phyloP scores from a whole-genome alignment of 2,329 filamentous ascomycete species.

The Zalaria sp. region DNA sequence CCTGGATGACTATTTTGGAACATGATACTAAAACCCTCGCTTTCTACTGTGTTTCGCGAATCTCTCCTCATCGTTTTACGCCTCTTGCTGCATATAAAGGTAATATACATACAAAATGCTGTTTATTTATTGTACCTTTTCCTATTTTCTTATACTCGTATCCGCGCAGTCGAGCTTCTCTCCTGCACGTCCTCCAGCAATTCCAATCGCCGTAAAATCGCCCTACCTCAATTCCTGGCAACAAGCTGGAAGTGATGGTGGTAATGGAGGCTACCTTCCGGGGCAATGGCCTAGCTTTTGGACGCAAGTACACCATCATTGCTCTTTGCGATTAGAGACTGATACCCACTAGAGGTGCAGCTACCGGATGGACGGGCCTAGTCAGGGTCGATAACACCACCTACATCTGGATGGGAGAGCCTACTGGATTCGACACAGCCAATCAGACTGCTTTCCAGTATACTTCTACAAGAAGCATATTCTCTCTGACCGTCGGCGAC shows the following conservation, averaged over 20 bases:
- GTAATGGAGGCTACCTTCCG: slow-evolving; percentile 52
- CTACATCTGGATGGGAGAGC: slow-evolving; percentile 54
- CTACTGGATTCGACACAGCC: slow-evolving; percentile 18
- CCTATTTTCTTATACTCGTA: neutral
- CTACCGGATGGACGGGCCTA: slow-evolving; percentile 20
- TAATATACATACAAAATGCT: no score
- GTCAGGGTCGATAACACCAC: slow-evolving; percentile 51
- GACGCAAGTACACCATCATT: slow-evolving; percentile 34
- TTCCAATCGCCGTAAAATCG: slow-evolving; percentile 59
- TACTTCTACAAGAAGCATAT: slow-evolving; percentile 58
- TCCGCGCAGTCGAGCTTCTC: slow-evolving; percentile 39
- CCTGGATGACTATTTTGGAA: no score
- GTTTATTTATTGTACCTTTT: no score
- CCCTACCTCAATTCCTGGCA: slow-evolving; percentile 65
- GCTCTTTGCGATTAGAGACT: no score
- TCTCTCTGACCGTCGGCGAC: slow-evolving; percentile 49
- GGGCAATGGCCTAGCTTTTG: slow-evolving; percentile 58
- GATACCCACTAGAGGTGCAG: no score
- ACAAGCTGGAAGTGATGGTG: slow-evolving; percentile 42
- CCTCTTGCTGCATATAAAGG: no score
- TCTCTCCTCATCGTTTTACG: no score
- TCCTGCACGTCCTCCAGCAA: slow-evolving; percentile 50
- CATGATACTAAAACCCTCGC: no score
- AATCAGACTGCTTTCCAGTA: slow-evolving; percentile 53
- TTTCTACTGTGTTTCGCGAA: no score